phyloP scores from a whole-genome alignment of 140 eudicot species.

The Artemisia princeps region DNA sequence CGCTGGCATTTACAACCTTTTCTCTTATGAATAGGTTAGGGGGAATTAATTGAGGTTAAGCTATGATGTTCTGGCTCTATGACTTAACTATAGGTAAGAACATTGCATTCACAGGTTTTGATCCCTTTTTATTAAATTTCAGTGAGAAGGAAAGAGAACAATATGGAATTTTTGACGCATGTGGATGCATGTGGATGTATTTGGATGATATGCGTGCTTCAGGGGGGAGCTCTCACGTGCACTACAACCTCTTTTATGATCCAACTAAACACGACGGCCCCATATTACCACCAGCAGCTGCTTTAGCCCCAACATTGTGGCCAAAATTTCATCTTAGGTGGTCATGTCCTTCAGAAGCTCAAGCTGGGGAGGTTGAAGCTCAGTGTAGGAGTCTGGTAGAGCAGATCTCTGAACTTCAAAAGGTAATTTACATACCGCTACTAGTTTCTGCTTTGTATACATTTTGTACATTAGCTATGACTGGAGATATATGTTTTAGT shows the following conservation, averaged over 20 bases:
- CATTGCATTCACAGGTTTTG: background rate
- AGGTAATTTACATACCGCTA: constrained; percentile 36
- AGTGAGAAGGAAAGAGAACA: constrained; percentile 96
- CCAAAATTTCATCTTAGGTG: constrained; percentile 97
- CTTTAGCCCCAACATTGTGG: constrained; percentile 95
- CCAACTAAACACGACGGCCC: constrained; percentile 65
- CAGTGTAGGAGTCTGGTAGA: constrained; percentile 60
- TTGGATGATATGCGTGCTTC: constrained; percentile 67
- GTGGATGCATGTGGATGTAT: constrained; percentile 93
- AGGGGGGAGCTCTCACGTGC: constrained; percentile 65
- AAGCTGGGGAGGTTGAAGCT: constrained; percentile 82
- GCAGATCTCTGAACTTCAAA: constrained; percentile 60
- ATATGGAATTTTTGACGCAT: constrained; percentile 54
- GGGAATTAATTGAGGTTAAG: background rate
- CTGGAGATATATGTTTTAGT: too few species aligned
- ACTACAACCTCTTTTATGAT: constrained; percentile 80
- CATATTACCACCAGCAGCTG: constrained; percentile 92
- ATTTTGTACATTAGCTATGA: too few species aligned
- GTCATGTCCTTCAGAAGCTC: constrained; percentile 85
- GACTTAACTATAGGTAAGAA: background rate
- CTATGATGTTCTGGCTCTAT: background rate
- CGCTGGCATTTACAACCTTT: background rate
- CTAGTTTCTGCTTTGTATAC: too few species aligned
- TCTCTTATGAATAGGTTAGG: background rate
- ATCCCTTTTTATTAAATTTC: constrained; percentile 19